phyloP scores from a whole-genome alignment of 306 rosid species.

The Leucaena leucocephala region DNA sequence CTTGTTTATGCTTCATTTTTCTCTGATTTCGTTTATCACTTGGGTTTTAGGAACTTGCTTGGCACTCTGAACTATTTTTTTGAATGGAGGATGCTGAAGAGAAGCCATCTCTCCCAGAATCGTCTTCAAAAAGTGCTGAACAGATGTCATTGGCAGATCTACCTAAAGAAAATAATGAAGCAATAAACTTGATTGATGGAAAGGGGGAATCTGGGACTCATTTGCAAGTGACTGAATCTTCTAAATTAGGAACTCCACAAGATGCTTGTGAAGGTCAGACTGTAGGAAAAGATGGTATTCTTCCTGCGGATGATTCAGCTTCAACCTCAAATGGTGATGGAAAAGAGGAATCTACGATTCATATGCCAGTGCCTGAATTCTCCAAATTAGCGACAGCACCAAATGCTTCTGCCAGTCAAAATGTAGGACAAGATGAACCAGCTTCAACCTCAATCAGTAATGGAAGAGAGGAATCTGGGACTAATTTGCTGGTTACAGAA shows the following conservation, averaged over 20 bases:
- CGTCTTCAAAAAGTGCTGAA: constrained; percentile 31
- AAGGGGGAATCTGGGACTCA: constrained; percentile 44
- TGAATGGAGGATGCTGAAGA: constrained; percentile 70
- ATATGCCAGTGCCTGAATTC: background rate
- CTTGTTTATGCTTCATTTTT: constrained; percentile 22
- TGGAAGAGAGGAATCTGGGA: constrained; percentile 48
- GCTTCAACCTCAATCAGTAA: constrained; percentile 39
- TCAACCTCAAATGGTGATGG: constrained; percentile 42
- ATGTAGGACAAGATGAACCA: constrained; percentile 46
- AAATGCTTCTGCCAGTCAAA: constrained; percentile 43
- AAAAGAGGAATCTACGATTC: constrained; percentile 44
- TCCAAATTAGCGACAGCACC: constrained; percentile 29
- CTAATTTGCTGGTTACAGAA: constrained; percentile 37
- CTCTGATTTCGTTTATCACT: constrained; percentile 33
- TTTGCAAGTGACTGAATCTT: constrained; percentile 32
- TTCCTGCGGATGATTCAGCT: constrained; percentile 38
- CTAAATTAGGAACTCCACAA: constrained; percentile 30
- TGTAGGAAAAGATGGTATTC: constrained; percentile 45
- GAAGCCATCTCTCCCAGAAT: constrained; percentile 40
- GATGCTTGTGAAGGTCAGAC: constrained; percentile 44
- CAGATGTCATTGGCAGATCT: constrained; percentile 29
- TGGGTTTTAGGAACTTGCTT: constrained; percentile 39
- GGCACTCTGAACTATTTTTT: constrained; percentile 36
- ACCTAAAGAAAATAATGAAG: constrained; percentile 32
- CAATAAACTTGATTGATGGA: constrained; percentile 38